These are phyloP conservation scores for Cryptococcus sp. DNA, from an alignment of 1,284 basidiomycete species.

Conservation along the genomic window DNA sequence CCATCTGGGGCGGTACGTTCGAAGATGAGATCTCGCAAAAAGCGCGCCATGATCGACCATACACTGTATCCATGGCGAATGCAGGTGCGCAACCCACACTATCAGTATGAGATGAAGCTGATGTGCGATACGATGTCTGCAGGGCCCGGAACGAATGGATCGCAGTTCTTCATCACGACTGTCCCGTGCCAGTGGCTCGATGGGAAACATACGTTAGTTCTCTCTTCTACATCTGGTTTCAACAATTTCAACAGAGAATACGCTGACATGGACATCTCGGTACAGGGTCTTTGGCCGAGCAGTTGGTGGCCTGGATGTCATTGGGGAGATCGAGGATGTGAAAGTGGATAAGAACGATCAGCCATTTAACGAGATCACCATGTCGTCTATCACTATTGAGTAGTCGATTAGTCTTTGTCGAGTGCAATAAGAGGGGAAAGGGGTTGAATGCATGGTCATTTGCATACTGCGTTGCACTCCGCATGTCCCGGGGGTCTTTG, in stretches of 20 bases:
- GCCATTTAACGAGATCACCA: constrained; percentile 87
- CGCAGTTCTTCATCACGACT: constrained; percentile 97
- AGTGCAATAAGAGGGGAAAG: no score
- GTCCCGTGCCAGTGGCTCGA: constrained; percentile 90
- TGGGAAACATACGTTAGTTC: constrained; percentile 58
- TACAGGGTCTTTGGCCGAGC: constrained; percentile 60
- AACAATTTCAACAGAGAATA: not conserved
- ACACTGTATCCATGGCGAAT: constrained; percentile 99
- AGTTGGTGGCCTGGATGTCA: constrained; percentile 58
- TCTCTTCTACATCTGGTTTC: not conserved
- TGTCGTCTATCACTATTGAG: constrained; percentile 48
- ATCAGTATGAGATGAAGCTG: not conserved
- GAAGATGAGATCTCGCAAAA: constrained; percentile 93
- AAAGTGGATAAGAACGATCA: constrained; percentile 76
- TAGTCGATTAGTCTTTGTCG: not conserved
- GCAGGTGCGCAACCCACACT: constrained; percentile 33
- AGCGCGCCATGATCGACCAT: constrained; percentile 90
- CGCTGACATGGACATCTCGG: not conserved
- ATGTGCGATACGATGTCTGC: constrained; percentile 52
- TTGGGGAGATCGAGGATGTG: constrained; percentile 63
- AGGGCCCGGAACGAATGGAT: constrained; percentile 84
- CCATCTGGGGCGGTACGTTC: constrained; percentile 91
- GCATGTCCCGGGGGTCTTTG: no score
- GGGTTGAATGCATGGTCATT: no score
- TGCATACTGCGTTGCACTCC: no score